Percentiles rank a stretch among this genome's conserved stretches.
phyloP scores from a whole-genome alignment of 2,329 filamentous ascomycete genomes.

The Beauveria sp. region DNA sequence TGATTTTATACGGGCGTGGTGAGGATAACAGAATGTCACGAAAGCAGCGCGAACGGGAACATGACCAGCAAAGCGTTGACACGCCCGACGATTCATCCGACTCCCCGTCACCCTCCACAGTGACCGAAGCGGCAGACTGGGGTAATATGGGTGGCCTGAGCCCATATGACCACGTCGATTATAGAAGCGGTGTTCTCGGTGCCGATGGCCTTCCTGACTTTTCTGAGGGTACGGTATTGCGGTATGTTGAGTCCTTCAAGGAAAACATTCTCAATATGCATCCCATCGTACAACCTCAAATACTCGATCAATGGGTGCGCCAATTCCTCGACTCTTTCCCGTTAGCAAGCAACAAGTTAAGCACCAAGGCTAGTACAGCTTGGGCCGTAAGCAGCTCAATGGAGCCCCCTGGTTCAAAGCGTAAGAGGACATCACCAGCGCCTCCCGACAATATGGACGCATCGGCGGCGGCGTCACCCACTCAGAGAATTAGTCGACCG shows the following conservation, averaged over 20 bases:
- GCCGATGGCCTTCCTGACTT: constrained; percentile 48
- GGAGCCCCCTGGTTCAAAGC: constrained; percentile 35
- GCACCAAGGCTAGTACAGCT: constrained; percentile 24
- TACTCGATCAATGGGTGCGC: constrained; percentile 45
- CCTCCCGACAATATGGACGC: constrained; percentile 25
- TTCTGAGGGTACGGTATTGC: constrained; percentile 39
- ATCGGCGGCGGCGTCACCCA: constrained; percentile 21
- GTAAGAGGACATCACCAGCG: constrained; percentile 45
- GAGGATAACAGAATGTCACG: constrained; percentile 60
- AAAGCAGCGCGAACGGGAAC: constrained; percentile 30
- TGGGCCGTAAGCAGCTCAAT: constrained; percentile 25
- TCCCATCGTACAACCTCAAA: constrained; percentile 48
- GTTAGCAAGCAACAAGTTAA: constrained; percentile 17
- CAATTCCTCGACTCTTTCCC: constrained; percentile 44
- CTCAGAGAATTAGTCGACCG: constrained; percentile 39
- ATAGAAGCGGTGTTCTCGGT: constrained; percentile 28
- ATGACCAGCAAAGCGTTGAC: constrained; percentile 32
- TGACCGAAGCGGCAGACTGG: constrained; percentile 49
- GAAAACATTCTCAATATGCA: constrained; percentile 58
- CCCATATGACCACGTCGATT: constrained; percentile 33
- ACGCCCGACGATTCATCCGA: constrained; percentile 43
- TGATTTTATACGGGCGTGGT: constrained; percentile 71
- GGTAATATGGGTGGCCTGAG: constrained; percentile 48
- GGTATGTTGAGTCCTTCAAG: constrained; percentile 50
- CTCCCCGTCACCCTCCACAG: constrained; percentile 44